These are phyloP conservation scores for Pythium scleroteichum DNA, from an alignment of 352 stramenopile genomes.

Conservation along the genomic window DNA sequence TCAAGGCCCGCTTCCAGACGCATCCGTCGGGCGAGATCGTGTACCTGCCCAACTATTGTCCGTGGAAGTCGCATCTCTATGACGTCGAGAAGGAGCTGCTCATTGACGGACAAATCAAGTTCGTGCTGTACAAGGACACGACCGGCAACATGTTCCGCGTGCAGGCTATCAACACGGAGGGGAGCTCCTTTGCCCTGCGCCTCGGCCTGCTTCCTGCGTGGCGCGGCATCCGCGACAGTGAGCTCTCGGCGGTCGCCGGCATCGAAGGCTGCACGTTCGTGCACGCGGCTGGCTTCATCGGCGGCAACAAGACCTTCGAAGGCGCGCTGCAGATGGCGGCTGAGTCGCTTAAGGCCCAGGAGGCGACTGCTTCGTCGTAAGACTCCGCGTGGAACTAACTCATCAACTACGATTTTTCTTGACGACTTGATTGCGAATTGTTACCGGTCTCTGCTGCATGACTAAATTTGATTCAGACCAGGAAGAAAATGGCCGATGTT, in stretches of 20 bases:
- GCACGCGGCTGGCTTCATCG: conserved; percentile 99
- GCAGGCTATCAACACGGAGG: conserved; percentile 95
- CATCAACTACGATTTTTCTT: too few relatives aligned
- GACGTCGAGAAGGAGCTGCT: conserved; percentile 93
- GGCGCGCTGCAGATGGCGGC: conserved; percentile 95
- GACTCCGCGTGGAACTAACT: too few relatives aligned
- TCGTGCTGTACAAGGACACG: conserved; percentile 96
- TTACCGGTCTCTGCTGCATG: too few relatives aligned
- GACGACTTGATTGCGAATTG: too few relatives aligned
- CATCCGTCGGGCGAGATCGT: conserved; percentile 95
- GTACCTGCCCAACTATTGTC: conserved; percentile 90
- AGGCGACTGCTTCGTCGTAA: conserved; percentile 1
- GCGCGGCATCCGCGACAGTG: conserved; percentile 94
- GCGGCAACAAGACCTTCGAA: conserved; percentile 95
- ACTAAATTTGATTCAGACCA: background rate
- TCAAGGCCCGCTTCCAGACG: conserved; percentile 85
- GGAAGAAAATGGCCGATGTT: conserved; percentile 7
- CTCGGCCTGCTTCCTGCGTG: conserved; percentile 90
- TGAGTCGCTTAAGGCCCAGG: conserved; percentile 48
- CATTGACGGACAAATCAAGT: conserved; percentile 93
- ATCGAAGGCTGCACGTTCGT: conserved; percentile 96
- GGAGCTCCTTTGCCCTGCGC: conserved; percentile 92
- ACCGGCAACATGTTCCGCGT: conserved; percentile 94
- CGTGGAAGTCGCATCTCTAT: conserved; percentile 96
- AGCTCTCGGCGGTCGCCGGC: conserved; percentile 84